Evolutionary conservation across 768 basidiomycete genomes (phyloP), one percentile per base, ranked within the genome.

Genomic region (Tulasnella sp.): DNA sequence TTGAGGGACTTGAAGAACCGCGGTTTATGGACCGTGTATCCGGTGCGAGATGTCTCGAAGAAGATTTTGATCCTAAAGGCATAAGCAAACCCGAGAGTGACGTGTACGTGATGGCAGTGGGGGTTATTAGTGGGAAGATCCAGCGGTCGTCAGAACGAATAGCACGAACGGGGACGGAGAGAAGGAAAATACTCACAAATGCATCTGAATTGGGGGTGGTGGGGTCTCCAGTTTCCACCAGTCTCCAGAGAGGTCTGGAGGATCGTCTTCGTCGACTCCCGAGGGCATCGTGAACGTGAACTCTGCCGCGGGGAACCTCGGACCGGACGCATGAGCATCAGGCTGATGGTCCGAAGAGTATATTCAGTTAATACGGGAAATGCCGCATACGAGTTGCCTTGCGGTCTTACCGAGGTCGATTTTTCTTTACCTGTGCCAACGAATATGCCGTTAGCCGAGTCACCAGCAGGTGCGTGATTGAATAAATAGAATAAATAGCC

Each of bases 1-100:
- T 72, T 54, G 22, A 77, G 70, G 12, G 76, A 77, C 36, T 77
- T 71, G 37, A 77, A 71, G 69, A 77, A 77, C 19, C 76, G 70
- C 25, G 39, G 70, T 54, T 68, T 38, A 37, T 76, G 67, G 12
- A 76, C 42, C 40, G 36, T 68, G 67, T 71, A 76, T 8, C 75
- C 75, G 40, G 40, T 68, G 11, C 69, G 34, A 36, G 75, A 71
- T 29, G 58, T 76, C 3, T 76, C 75, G 40, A 76, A 70, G 67
- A 76, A 76, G 25, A 76, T 49, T 22, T 68, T 36, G 36, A 76
- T 70, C 38, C 75, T 76, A 31, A 34, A 70, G 52, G 67, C 52
- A 25, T 45, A 36, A 67, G 36, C 22, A 71, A 37, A 70, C 12
- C 40, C 39, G 69, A 76, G 11, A 67, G 14, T 22, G 52, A 71